Evolutionary conservation across 345 rosid genomes (phyloP).

Genomic region (Rubroshorea leprosula): DNA sequence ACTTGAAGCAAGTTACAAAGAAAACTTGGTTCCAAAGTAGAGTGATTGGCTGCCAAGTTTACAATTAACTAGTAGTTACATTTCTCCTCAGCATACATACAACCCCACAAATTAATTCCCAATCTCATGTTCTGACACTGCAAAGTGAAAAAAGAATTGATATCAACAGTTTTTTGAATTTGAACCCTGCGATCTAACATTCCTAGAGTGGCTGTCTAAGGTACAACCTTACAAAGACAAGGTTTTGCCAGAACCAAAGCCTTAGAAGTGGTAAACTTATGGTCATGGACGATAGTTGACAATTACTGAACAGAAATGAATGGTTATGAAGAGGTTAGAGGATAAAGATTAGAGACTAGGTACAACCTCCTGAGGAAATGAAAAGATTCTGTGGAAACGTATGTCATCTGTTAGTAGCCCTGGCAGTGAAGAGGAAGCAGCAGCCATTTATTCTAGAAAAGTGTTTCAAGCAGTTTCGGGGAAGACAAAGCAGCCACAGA

Average conservation of each 20-base stretch:
- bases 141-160: background rate
- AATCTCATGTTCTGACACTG: background rate
- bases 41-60: background rate
- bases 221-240: conserved; percentile 6
- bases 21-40: background rate
- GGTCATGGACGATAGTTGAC: conserved; percentile 21
- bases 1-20: background rate
- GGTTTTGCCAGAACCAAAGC: conserved; percentile 25
- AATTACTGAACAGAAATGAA: conserved; percentile 11
- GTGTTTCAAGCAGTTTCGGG: conserved; percentile 46
- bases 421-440: conserved; percentile 20
- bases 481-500: conserved; percentile 67
- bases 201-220: background rate
- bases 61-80: conserved; percentile 11
- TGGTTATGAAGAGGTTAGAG: conserved; percentile 12
- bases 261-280: conserved; percentile 4
- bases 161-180: conserved; percentile 2
- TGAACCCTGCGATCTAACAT: background rate
- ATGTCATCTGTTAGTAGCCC: conserved; percentile 27
- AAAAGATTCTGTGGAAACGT: conserved; percentile 7
- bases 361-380: conserved; percentile 17
- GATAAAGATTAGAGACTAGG: conserved; percentile 7
- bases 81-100: conserved; percentile 6
- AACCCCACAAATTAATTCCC: background rate
- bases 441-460: conserved; percentile 36